A percentile compares a stretch with the other conserved stretches of the same genome.
phyloP scores from a whole-genome alignment of 176 grass and related monocot genomes.

The Saccharum spontaneum region DNA sequence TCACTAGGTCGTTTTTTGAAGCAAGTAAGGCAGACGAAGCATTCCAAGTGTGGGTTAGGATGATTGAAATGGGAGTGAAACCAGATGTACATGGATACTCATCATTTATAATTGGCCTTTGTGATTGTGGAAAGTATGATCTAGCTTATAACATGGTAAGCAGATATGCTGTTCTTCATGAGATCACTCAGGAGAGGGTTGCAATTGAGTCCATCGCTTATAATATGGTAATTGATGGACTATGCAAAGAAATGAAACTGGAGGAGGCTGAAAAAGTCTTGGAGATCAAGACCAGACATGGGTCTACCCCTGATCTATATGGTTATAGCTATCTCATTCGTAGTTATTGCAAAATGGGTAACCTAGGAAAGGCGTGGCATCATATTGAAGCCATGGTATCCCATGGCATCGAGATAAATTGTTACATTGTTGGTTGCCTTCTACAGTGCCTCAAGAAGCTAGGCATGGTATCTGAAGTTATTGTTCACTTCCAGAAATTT shows the following conservation, averaged over 20 bases:
- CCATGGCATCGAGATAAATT: slow-evolving; percentile 56
- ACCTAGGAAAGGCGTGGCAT: slow-evolving; percentile 53
- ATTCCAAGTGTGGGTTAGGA: slow-evolving; percentile 46
- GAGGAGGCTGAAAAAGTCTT: slow-evolving; percentile 72
- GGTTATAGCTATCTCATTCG: slow-evolving; percentile 63
- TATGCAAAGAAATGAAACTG: slow-evolving; percentile 72
- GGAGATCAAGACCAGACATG: slow-evolving; percentile 48
- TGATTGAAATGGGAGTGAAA: slow-evolving; percentile 53
- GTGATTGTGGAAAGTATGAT: slow-evolving; percentile 45
- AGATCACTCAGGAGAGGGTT: slow-evolving; percentile 37
- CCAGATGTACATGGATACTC: slow-evolving; percentile 48
- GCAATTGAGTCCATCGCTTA: slow-evolving; percentile 47
- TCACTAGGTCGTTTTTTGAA: slow-evolving; percentile 56
- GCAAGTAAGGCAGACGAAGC: slow-evolving; percentile 49
- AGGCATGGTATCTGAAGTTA: slow-evolving; percentile 52
- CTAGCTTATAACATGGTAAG: slow-evolving; percentile 32
- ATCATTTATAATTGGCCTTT: slow-evolving; percentile 58
- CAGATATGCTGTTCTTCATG: slow-evolving; percentile 39
- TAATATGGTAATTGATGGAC: slow-evolving; percentile 70
- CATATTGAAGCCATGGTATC: slow-evolving; percentile 56
- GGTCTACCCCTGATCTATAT: slow-evolving; percentile 41
- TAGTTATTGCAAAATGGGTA: slow-evolving; percentile 54
- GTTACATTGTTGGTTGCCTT: slow-evolving; percentile 51
- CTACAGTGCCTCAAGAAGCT: slow-evolving; percentile 54
- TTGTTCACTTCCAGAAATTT: slow-evolving; percentile 51